These are phyloP conservation scores for Ocimum tenuiflorum DNA, from an alignment of 257 asterid species.

Conservation along the genomic window DNA sequence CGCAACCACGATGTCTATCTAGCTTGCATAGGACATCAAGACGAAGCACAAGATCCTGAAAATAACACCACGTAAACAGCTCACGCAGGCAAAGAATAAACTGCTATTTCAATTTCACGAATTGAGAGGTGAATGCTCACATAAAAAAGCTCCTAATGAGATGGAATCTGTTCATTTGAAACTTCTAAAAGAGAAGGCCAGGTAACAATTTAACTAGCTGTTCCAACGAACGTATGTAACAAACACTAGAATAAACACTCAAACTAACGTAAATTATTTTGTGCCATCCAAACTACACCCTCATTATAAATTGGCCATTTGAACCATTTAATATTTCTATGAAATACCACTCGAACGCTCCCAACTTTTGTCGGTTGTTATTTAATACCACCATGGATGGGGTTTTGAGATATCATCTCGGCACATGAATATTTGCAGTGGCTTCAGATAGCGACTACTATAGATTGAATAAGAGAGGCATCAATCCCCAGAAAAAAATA, in stretches of 20 bases:
- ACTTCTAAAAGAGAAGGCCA: neutral
- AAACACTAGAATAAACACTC: neutral
- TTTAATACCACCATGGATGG: neutral
- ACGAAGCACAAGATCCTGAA: conserved; percentile 80
- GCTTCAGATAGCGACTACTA: neutral
- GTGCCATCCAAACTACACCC: too few relatives aligned
- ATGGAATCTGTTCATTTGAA: too few relatives aligned
- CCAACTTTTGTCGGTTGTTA: neutral
- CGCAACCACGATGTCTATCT: conserved; percentile 77
- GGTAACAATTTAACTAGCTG: too few relatives aligned
- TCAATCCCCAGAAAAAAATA: neutral
- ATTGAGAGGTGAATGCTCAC: neutral
- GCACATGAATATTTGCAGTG: neutral
- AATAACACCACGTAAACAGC: conserved; percentile 8
- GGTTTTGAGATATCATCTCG: neutral
- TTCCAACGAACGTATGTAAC: neutral
- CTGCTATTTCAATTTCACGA: neutral
- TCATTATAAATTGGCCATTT: neutral
- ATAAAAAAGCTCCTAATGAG: conserved; percentile 8
- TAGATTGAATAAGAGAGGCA: neutral
- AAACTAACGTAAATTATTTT: too few relatives aligned
- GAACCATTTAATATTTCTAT: neutral
- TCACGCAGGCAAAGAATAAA: neutral
- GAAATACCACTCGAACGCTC: neutral
- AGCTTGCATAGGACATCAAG: conserved; percentile 63